Evolutionary conservation across 1,284 basidiomycete species (phyloP).

Genomic region (Cutaneotrichosporon sp.): DNA sequence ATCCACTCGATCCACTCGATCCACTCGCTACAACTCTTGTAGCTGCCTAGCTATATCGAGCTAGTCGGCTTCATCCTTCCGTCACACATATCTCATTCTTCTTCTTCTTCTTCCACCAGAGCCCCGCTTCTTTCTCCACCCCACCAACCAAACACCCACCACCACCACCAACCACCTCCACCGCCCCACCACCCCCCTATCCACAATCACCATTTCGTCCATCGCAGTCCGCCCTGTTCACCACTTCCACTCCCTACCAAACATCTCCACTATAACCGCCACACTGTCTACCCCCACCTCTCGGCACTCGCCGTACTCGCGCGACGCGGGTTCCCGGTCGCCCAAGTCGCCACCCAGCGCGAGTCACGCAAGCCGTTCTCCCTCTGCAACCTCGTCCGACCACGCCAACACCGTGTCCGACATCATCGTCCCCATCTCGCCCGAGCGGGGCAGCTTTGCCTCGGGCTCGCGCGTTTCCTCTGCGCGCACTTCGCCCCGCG

Average conservation of each 20-base stretch:
- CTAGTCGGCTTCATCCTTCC: too few relatives aligned
- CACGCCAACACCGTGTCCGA: conserved; percentile 13
- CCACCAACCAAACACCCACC: not conserved
- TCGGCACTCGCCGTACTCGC: conserved; percentile 13
- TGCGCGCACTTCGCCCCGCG: conserved; percentile 1
- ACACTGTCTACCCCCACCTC: conserved; percentile 1
- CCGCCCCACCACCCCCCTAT: not conserved
- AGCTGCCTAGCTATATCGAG: too few relatives aligned
- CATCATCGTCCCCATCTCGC: conserved; percentile 11
- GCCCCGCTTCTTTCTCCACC: too few relatives aligned
- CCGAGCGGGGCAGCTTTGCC: conserved; percentile 1
- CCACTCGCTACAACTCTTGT: too few relatives aligned
- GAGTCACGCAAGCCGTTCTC: not conserved
- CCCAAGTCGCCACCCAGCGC: not conserved
- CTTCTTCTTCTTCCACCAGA: too few relatives aligned
- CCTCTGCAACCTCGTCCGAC: not conserved
- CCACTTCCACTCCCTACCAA: not conserved
- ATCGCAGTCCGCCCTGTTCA: not conserved
- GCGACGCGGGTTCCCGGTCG: not conserved
- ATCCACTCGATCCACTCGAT: too few relatives aligned
- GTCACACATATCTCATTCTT: too few relatives aligned
- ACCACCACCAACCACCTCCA: not conserved
- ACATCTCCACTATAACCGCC: not conserved
- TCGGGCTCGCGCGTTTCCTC: conserved; percentile 1
- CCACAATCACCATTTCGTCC: not conserved